phyloP scores from a whole-genome alignment of 352 stramenopile species.

The Phytophthora cactorum region DNA sequence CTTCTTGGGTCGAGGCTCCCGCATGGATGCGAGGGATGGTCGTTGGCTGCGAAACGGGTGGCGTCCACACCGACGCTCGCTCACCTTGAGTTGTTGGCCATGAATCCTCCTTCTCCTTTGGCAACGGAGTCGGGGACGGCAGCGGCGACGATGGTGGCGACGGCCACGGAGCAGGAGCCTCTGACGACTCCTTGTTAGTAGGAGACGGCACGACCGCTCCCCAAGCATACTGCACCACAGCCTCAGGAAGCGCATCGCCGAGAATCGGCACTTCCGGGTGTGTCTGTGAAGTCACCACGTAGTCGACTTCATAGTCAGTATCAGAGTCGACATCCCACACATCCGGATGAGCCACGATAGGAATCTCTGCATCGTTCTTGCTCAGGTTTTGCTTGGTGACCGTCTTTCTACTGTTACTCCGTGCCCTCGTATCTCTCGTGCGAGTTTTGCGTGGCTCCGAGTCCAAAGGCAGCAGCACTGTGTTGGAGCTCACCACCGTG shows the following conservation, averaged over 20 bases:
- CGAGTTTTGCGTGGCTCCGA: slow-evolving; percentile 5
- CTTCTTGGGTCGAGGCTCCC: slow-evolving; percentile 37
- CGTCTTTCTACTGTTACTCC: slow-evolving; percentile 15
- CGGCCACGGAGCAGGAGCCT: slow-evolving; percentile 20
- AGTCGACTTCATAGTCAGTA: slow-evolving; percentile 20
- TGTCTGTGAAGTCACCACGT: slow-evolving; percentile 18
- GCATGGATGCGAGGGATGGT: slow-evolving; percentile 38
- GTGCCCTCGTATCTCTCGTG: slow-evolving; percentile 7
- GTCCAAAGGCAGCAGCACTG: slow-evolving; percentile 12
- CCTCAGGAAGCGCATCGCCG: slow-evolving; percentile 30
- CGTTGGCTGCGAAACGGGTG: slow-evolving; percentile 20
- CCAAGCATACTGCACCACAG: slow-evolving; percentile 45
- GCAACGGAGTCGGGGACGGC: slow-evolving; percentile 21
- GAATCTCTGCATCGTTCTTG: slow-evolving; percentile 8
- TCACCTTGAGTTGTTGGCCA: slow-evolving; percentile 24
- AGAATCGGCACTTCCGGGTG: slow-evolving; percentile 18
- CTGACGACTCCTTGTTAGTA: slow-evolving; percentile 6
- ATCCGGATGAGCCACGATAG: slow-evolving; percentile 14
- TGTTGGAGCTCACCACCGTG: slow-evolving; percentile 10
- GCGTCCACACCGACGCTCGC: slow-evolving; percentile 23
- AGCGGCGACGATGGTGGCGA: slow-evolving; percentile 33
- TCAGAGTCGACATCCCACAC: slow-evolving; percentile 35
- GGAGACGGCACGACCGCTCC: slow-evolving; percentile 33
- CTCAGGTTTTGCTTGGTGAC: not conserved
- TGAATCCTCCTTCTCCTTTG: slow-evolving; percentile 18